These are phyloP conservation scores for Yamadazyma diospyri DNA, from an alignment of 1,139 yeast genomes.

Conservation along the genomic window DNA sequence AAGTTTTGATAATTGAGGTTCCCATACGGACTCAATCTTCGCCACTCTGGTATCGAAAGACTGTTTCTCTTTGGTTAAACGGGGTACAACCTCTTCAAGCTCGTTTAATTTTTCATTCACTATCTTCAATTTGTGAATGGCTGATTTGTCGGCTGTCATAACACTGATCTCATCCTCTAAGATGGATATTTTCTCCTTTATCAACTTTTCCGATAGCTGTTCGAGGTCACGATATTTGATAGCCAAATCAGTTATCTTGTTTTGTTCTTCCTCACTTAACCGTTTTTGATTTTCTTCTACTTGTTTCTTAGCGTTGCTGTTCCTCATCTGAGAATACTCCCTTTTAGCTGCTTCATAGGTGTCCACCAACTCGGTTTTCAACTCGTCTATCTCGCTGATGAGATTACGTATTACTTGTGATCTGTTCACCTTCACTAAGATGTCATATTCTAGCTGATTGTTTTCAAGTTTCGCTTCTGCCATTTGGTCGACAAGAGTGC, in stretches of 20 bases:
- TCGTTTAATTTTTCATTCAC: slow-evolving; percentile 30
- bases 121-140: slow-evolving; percentile 29
- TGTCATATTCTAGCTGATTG: slow-evolving; percentile 14
- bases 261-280: slow-evolving; percentile 43
- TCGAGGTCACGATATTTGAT: slow-evolving; percentile 39
- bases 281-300: slow-evolving; percentile 37
- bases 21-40: slow-evolving; percentile 48
- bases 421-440: slow-evolving; percentile 35
- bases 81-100: slow-evolving; percentile 34
- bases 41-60: slow-evolving; percentile 33
- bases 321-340: slow-evolving; percentile 39
- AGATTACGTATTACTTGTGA: slow-evolving; percentile 27
- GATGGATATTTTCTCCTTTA: slow-evolving; percentile 28
- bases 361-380: slow-evolving; percentile 23
- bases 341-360: slow-evolving; percentile 39
- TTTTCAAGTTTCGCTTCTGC: slow-evolving; percentile 1
- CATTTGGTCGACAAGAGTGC: not conserved
- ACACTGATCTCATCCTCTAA: slow-evolving; percentile 39
- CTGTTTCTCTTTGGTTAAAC: slow-evolving; percentile 21
- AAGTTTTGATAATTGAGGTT: slow-evolving; percentile 49
- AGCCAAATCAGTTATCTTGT: slow-evolving; percentile 40
- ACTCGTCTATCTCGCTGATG: slow-evolving; percentile 31
- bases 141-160: slow-evolving; percentile 36
- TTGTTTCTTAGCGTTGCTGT: slow-evolving; percentile 41
- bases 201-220: slow-evolving; percentile 36